These are phyloP conservation scores for Fusarium miscanthi DNA, from an alignment of 2,329 filamentous ascomycete genomes.

Conservation along the genomic window DNA sequence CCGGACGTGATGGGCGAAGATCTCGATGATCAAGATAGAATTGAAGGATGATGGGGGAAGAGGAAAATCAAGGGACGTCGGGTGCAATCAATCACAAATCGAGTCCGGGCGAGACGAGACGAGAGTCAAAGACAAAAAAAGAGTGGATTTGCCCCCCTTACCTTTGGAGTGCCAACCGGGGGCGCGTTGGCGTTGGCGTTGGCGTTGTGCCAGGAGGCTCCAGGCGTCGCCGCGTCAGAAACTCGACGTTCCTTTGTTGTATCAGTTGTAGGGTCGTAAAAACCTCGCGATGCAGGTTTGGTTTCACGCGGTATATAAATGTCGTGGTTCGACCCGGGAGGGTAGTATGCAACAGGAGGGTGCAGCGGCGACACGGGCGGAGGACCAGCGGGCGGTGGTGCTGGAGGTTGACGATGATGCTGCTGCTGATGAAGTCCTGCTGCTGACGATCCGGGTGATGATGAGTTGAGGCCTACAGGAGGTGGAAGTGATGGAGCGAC, in stretches of 20 bases:
- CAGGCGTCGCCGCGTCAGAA: slow-evolving; percentile 52
- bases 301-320: slow-evolving; percentile 51
- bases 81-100: slow-evolving; percentile 36
- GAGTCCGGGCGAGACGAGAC: slow-evolving; percentile 31
- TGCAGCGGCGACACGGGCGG: slow-evolving; percentile 57
- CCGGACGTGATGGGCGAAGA: slow-evolving; percentile 23
- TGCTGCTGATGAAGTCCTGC: slow-evolving; percentile 45
- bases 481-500: slow-evolving; percentile 49
- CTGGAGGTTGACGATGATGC: slow-evolving; percentile 42
- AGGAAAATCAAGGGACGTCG: slow-evolving; percentile 36
- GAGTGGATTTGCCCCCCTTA: slow-evolving; percentile 54
- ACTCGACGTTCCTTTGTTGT: slow-evolving; percentile 59
- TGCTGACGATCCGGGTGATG: slow-evolving; percentile 27
- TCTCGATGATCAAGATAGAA: slow-evolving; percentile 21
- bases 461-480: slow-evolving; percentile 43
- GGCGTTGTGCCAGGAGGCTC: slow-evolving; percentile 56
- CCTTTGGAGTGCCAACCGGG: slow-evolving; percentile 59
- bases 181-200: slow-evolving; percentile 49
- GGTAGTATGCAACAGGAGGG: slow-evolving; percentile 57
- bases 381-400: slow-evolving; percentile 36
- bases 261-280: slow-evolving; percentile 67
- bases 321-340: slow-evolving; percentile 43
- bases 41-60: slow-evolving; percentile 26
- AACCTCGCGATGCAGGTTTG: slow-evolving; percentile 57
- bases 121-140: slow-evolving; percentile 44